These are phyloP conservation scores for Rhododendron simsii DNA, from an alignment of 148 eudicot genomes.

Conservation along the genomic window DNA sequence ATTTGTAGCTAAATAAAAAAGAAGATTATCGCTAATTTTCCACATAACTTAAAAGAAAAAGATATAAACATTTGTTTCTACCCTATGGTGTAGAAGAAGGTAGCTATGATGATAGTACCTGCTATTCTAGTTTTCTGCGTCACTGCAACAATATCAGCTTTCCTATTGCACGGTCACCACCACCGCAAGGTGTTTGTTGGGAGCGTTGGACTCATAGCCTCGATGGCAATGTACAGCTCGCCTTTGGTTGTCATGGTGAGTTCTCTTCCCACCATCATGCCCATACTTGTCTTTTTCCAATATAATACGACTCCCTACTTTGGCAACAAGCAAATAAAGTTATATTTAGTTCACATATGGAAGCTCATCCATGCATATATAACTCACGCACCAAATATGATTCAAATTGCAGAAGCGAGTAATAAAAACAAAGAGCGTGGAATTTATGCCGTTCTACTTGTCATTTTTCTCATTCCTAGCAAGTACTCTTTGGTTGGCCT, in stretches of 20 bases:
- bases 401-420: too few species aligned
- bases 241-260: constrained; percentile 75
- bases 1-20: neutral
- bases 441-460: constrained; percentile 69
- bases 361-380: too few species aligned
- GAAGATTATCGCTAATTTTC: neutral
- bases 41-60: constrained; percentile 4
- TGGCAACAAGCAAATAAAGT: constrained; percentile 22
- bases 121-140: constrained; percentile 27
- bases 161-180: constrained; percentile 45
- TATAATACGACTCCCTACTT: neutral
- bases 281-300: neutral
- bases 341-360: neutral
- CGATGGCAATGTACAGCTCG: constrained; percentile 53
- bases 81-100: constrained; percentile 50
- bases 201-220: constrained; percentile 55
- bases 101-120: constrained; percentile 29
- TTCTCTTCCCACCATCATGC: neutral
- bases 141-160: constrained; percentile 40
- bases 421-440: constrained; percentile 59
- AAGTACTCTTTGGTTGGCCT: constrained; percentile 59
- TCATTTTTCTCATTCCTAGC: constrained; percentile 71
- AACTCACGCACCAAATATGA: too few species aligned
- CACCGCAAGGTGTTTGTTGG: constrained; percentile 57
- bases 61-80: constrained; percentile 4